A percentile compares a stretch with the other conserved stretches of the same genome.
Conservation (phyloP, 352 stramenopile species). For the Phytopythium litorale region DNA sequence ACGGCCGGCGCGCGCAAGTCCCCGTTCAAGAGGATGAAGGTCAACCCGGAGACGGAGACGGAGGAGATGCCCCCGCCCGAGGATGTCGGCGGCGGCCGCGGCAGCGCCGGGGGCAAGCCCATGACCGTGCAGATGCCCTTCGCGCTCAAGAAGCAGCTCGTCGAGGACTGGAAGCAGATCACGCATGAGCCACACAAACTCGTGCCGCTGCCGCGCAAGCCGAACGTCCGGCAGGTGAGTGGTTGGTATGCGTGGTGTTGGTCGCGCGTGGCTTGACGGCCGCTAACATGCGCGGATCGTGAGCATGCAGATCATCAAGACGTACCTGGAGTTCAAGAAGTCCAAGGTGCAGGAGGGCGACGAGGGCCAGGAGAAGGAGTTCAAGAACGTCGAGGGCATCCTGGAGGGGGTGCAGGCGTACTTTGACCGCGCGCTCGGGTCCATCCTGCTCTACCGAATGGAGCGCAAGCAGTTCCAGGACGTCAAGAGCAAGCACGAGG, state of each 20-base stretch:
- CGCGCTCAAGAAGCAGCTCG: conserved; percentile 90
- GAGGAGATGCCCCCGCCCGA: conserved; percentile 42
- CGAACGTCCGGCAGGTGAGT: conserved; percentile 49
- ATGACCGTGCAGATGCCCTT: conserved; percentile 86
- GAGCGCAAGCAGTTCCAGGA: conserved; percentile 89
- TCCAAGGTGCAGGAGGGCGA: conserved; percentile 53
- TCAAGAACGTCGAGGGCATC: conserved; percentile 80
- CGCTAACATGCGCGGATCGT: neutral
- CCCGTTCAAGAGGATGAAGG: conserved; percentile 77
- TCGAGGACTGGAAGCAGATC: conserved; percentile 89
- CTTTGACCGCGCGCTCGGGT: conserved; percentile 87
- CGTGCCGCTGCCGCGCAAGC: conserved; percentile 77
- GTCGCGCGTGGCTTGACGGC: conserved; percentile 3
- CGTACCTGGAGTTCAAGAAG: conserved; percentile 77
- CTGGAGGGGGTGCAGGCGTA: conserved; percentile 86
- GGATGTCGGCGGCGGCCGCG: conserved; percentile 10
- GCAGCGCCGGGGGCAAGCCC: conserved; percentile 27
- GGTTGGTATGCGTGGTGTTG: neutral
- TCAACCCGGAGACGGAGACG: conserved; percentile 58
- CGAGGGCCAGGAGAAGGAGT: conserved; percentile 64
- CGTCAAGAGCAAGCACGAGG: conserved; percentile 52
- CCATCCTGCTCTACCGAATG: conserved; percentile 89
- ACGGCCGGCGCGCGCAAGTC: conserved; percentile 43
- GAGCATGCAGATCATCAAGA: conserved; percentile 61
- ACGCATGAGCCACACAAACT: conserved; percentile 77